These are phyloP conservation scores for Dacryopinax primogenitus DNA, from an alignment of 768 basidiomycete species.

Conservation along the genomic window DNA sequence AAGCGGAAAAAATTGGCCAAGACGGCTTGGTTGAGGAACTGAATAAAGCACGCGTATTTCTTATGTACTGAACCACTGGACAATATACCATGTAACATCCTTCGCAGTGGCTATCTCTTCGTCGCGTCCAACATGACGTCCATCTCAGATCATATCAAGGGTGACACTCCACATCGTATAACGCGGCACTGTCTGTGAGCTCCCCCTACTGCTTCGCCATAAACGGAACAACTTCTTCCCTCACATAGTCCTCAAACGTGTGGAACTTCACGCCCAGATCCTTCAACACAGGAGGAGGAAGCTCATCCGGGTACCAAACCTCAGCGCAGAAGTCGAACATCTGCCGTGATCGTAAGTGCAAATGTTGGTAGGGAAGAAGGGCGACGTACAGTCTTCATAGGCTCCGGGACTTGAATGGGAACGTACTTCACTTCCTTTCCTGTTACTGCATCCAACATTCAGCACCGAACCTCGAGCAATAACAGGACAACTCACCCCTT, in stretches of 20 bases:
- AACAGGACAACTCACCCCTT: constrained; percentile 11
- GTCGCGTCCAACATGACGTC: not conserved
- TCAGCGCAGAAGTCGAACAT: not conserved
- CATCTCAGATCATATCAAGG: too few relatives aligned
- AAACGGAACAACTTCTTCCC: not conserved
- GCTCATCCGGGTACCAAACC: not conserved
- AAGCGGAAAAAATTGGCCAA: constrained; percentile 71
- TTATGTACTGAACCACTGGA: too few relatives aligned
- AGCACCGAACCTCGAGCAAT: not conserved
- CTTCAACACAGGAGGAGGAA: not conserved
- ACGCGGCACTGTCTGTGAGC: not conserved
- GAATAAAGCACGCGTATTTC: too few relatives aligned
- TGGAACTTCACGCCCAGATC: not conserved
- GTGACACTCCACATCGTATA: not conserved
- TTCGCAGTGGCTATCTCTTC: too few relatives aligned
- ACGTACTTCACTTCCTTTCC: not conserved
- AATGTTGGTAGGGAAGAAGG: not conserved
- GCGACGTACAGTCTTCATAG: not conserved
- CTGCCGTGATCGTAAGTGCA: not conserved
- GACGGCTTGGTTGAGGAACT: constrained; percentile 76
- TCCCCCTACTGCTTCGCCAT: not conserved
- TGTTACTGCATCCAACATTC: not conserved
- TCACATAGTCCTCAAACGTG: not conserved
- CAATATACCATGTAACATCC: too few relatives aligned
- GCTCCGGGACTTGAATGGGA: not conserved